These are phyloP conservation scores for Aspergillus ochraceus DNA, from an alignment of 2,329 filamentous ascomycete genomes.

Conservation along the genomic window DNA sequence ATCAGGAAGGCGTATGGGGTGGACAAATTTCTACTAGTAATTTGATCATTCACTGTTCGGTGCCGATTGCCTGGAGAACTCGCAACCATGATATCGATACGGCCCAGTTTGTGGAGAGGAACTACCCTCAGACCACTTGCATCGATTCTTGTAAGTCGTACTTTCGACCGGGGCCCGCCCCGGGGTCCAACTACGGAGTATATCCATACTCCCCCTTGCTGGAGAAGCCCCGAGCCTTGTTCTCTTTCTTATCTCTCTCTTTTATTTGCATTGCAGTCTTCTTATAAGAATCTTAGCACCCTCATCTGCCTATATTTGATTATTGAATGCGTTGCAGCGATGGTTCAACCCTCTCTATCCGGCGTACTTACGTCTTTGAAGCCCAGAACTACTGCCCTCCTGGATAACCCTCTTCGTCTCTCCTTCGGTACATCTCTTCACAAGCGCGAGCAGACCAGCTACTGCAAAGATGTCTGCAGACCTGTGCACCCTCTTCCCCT, in stretches of 20 bases:
- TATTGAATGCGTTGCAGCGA: background rate
- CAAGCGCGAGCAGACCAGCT: constrained; percentile 4
- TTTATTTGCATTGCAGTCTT: background rate
- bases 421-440: constrained; percentile 14
- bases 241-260: background rate
- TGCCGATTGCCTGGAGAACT: background rate
- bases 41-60: background rate
- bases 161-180: background rate
- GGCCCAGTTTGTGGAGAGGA: constrained; percentile 10
- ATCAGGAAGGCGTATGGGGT: constrained; percentile 9
- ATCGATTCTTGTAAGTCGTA: constrained; percentile 10
- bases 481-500: constrained; percentile 10
- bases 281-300: background rate
- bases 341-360: constrained; percentile 6
- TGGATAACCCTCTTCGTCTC: constrained; percentile 16
- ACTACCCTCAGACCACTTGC: constrained; percentile 3
- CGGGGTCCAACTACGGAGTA: background rate
- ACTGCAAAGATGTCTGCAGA: constrained; percentile 7
- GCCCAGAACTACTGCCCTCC: constrained; percentile 16
- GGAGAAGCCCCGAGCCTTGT: background rate
- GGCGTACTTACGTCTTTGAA: constrained; percentile 28
- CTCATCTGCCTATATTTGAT: background rate
- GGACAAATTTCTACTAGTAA: background rate
- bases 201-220: background rate
- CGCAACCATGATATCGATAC: constrained; percentile 12